These are phyloP conservation scores for Venturiaceae sp. DNA, from an alignment of 2,329 filamentous ascomycete species.

Conservation along the genomic window DNA sequence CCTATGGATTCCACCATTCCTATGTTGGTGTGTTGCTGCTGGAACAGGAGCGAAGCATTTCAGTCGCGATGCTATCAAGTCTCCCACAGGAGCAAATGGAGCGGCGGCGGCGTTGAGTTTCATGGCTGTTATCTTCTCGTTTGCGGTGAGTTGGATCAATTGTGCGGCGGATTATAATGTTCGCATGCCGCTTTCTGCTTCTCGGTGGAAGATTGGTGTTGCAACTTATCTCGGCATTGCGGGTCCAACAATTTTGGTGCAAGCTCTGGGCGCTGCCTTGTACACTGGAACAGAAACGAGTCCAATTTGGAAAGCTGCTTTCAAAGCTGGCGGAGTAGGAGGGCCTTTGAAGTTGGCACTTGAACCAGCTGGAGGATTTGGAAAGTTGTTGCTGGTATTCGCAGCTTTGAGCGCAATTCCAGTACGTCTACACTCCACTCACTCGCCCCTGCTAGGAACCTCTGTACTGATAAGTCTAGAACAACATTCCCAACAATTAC, in stretches of 20 bases:
- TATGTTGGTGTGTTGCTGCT: conserved; percentile 28
- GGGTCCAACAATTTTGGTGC: conserved; percentile 22
- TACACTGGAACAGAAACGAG: conserved; percentile 20
- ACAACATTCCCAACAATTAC: conserved; percentile 28
- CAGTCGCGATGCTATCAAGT: conserved; percentile 16
- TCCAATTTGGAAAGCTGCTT: conserved; percentile 18
- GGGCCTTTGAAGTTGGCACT: conserved; percentile 22
- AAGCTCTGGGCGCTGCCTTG: conserved; percentile 23
- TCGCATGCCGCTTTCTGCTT: conserved; percentile 25
- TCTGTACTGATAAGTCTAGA: conserved; percentile 13
- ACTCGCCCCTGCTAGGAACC: background rate
- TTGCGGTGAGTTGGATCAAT: conserved; percentile 27
- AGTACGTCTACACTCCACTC: background rate
- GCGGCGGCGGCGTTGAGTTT: conserved; percentile 25
- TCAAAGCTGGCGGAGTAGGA: conserved; percentile 18
- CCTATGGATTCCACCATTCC: conserved; percentile 26
- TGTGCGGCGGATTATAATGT: conserved; percentile 29
- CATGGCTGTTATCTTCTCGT: conserved; percentile 27
- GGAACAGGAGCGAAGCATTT: conserved; percentile 25
- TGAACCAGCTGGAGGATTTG: conserved; percentile 22
- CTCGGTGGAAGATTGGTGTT: conserved; percentile 22
- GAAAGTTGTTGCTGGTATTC: conserved; percentile 24
- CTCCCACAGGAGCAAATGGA: conserved; percentile 18
- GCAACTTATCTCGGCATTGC: conserved; percentile 16
- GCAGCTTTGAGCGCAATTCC: conserved; percentile 22